Conservation (phyloP, 2,329 filamentous ascomycete genomes). For the Claviceps cyperi region DNA sequence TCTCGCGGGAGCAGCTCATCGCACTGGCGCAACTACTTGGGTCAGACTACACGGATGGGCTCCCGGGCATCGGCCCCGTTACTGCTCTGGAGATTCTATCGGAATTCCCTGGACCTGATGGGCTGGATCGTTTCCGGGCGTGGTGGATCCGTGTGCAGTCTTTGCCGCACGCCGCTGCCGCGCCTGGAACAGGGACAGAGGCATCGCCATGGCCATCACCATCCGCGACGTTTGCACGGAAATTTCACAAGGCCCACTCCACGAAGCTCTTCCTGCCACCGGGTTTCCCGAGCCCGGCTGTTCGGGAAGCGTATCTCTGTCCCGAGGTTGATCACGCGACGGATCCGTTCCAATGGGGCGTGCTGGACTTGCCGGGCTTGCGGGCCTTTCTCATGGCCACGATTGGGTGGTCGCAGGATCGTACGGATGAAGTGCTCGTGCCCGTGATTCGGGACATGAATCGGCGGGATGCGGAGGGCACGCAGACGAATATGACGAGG, state of each 20-base stretch:
- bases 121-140: constrained; percentile 61
- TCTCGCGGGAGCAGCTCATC: constrained; percentile 78
- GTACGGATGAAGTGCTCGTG: constrained; percentile 89
- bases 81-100: constrained; percentile 88
- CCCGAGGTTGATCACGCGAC: constrained; percentile 73
- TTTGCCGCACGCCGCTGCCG: constrained; percentile 30
- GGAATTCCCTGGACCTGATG: constrained; percentile 54
- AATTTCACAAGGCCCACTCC: constrained; percentile 67
- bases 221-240: constrained; percentile 50
- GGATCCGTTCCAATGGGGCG: constrained; percentile 84
- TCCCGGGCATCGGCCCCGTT: constrained; percentile 82
- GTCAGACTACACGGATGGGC: constrained; percentile 86
- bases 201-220: constrained; percentile 33
- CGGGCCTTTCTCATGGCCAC: constrained; percentile 77
- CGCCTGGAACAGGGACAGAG: constrained; percentile 12
- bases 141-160: constrained; percentile 79
- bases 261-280: constrained; percentile 77
- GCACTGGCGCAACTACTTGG: constrained; percentile 81
- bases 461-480: constrained; percentile 70
- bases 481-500: constrained; percentile 89
- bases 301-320: constrained; percentile 69
- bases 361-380: constrained; percentile 79
- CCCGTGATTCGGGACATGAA: constrained; percentile 97
- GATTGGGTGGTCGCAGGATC: constrained; percentile 82
- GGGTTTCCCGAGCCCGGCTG: constrained; percentile 62